Conservation (phyloP, 2,329 filamentous ascomycete genomes). For the Saccharata proteae region DNA sequence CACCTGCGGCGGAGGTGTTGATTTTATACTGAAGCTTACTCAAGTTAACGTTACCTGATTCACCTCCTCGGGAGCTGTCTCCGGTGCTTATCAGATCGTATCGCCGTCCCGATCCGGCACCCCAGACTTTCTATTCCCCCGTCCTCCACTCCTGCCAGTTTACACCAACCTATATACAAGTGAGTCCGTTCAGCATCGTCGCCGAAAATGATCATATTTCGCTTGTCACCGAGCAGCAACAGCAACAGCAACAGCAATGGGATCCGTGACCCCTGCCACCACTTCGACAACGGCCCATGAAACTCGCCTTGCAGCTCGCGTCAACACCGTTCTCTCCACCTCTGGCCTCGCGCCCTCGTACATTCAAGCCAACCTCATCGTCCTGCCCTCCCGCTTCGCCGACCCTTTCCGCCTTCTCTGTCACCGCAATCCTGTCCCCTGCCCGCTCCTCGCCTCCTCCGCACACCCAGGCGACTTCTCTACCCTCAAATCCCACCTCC, state of each 20-base stretch:
- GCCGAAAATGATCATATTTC: no score
- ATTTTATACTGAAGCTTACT: no score
- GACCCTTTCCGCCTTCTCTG: constrained; percentile 47
- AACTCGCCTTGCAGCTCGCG: constrained; percentile 33
- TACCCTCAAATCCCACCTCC: constrained; percentile 27
- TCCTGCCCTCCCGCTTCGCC: constrained; percentile 46
- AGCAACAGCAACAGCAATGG: constrained; percentile 3
- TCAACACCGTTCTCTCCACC: constrained; percentile 39
- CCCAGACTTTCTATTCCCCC: no score
- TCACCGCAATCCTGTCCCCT: constrained; percentile 49
- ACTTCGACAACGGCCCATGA: constrained; percentile 22
- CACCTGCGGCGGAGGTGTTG: no score
- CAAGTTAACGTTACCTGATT: no score
- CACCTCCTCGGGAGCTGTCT: no score
- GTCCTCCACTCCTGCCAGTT: no score
- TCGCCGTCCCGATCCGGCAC: no score
- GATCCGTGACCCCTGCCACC: constrained; percentile 2
- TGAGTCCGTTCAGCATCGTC: no score
- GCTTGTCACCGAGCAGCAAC: no score
- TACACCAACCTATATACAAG: no score
- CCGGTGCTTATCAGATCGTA: no score
- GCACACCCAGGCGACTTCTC: constrained; percentile 30
- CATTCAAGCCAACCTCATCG: constrained; percentile 51
- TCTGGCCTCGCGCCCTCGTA: constrained; percentile 43
- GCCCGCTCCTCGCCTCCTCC: constrained; percentile 47